Conservation (phyloP, 768 basidiomycete species). For the Russula ochroleuca region DNA sequence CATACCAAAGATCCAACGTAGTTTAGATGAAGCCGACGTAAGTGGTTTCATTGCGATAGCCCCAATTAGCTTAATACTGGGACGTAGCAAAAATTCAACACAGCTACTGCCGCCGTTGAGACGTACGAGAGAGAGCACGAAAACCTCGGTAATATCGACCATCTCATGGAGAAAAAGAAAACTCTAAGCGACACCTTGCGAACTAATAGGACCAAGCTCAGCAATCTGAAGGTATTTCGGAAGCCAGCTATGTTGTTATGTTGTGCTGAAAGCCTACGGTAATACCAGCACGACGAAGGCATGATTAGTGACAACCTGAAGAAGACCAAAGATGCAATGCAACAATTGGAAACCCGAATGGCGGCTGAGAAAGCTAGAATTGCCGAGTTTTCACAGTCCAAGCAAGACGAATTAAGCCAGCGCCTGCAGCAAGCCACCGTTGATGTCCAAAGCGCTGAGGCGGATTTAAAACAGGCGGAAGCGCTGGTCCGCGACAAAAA, state of each 20-base stretch:
- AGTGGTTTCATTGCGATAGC: constrained; percentile 1
- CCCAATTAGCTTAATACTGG: background rate
- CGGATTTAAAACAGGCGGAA: constrained; percentile 12
- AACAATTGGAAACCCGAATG: constrained; percentile 17
- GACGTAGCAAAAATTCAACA: constrained; percentile 35
- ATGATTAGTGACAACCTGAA: constrained; percentile 16
- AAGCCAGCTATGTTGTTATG: background rate
- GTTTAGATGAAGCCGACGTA: constrained; percentile 41
- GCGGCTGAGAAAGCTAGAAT: constrained; percentile 21
- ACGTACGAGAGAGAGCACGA: constrained; percentile 39
- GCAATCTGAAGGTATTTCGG: constrained; percentile 33
- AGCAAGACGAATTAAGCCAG: constrained; percentile 53
- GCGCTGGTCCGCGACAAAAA: constrained; percentile 3
- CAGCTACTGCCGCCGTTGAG: constrained; percentile 38
- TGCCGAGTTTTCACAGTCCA: constrained; percentile 51
- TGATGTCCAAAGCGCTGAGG: constrained; percentile 23
- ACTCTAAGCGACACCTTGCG: constrained; percentile 45
- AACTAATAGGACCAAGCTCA: constrained; percentile 49
- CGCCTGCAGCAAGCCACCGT: constrained; percentile 48
- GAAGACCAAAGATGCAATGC: constrained; percentile 19
- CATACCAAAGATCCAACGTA: constrained; percentile 40
- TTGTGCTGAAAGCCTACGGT: background rate
- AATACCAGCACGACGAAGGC: constrained; percentile 20
- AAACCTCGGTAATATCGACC: constrained; percentile 45
- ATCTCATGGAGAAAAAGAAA: constrained; percentile 40